Conservation (phyloP, 192 early-diverging fungal species). For the Podochytrium sp. region DNA sequence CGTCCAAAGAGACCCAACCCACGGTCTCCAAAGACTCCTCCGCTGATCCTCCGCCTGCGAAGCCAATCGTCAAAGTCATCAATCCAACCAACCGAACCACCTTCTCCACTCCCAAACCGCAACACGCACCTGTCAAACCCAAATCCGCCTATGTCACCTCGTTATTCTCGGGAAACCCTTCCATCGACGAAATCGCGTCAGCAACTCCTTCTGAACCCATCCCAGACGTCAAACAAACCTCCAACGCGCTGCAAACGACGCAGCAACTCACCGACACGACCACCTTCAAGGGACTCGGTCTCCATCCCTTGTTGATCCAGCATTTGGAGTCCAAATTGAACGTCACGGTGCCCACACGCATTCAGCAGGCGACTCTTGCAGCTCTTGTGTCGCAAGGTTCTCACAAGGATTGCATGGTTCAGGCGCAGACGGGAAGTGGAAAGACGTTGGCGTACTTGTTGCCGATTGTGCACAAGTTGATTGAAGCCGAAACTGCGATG, state of each 20-base stretch:
- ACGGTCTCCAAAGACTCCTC: not conserved
- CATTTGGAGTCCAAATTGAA: constrained; percentile 76
- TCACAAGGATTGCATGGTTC: constrained; percentile 80
- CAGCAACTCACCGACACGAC: constrained; percentile 36
- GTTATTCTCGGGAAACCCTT: constrained; percentile 78
- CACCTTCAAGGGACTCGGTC: constrained; percentile 76
- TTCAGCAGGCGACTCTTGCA: constrained; percentile 88
- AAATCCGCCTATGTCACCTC: constrained; percentile 62
- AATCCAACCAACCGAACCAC: not conserved
- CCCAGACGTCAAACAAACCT: constrained; percentile 26
- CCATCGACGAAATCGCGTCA: constrained; percentile 39
- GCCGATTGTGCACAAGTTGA: constrained; percentile 88
- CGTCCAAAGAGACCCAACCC: constrained; percentile 18
- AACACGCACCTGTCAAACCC: not conserved
- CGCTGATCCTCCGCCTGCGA: not conserved
- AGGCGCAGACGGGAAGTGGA: constrained; percentile 96
- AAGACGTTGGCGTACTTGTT: constrained; percentile 95
- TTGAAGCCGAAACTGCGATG: constrained; percentile 62
- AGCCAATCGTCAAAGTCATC: not conserved
- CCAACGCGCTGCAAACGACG: constrained; percentile 7
- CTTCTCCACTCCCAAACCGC: not conserved
- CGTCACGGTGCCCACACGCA: constrained; percentile 81
- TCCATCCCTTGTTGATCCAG: constrained; percentile 69
- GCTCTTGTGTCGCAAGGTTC: constrained; percentile 42
- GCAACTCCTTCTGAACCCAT: not conserved